Conservation (phyloP, 768 basidiomycete genomes). For the Pleurotus platypus region DNA sequence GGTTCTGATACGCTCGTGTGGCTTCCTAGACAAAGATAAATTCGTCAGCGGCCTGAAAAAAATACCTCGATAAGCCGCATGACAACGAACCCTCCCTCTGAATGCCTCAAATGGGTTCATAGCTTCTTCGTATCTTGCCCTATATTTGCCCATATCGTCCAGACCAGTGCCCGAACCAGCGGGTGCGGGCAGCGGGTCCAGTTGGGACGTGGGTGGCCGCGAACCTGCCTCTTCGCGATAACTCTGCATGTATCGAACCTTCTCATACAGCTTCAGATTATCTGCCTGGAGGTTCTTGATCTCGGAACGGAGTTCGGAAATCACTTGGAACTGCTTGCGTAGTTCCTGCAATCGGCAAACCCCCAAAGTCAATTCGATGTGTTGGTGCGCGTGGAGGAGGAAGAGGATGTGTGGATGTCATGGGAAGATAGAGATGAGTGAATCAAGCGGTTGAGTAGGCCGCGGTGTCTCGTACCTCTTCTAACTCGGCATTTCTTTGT, state of each 20-base stretch:
- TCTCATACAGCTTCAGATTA: slow-evolving; percentile 97
- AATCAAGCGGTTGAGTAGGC: not conserved
- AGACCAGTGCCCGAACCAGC: slow-evolving; percentile 23
- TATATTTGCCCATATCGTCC: slow-evolving; percentile 87
- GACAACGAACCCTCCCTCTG: slow-evolving; percentile 76
- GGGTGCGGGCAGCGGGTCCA: slow-evolving; percentile 60
- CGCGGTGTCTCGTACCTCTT: slow-evolving; percentile 57
- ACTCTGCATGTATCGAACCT: slow-evolving; percentile 97
- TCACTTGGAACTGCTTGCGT: slow-evolving; percentile 90
- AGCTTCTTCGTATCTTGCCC: slow-evolving; percentile 88
- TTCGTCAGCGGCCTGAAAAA: slow-evolving; percentile 1
- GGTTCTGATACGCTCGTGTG: slow-evolving; percentile 84
- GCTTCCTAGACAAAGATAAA: slow-evolving; percentile 64
- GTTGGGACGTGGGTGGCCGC: slow-evolving; percentile 56
- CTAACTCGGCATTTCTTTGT: slow-evolving; percentile 93
- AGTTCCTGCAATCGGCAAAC: slow-evolving; percentile 61
- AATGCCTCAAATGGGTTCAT: slow-evolving; percentile 99
- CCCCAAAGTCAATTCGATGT: not conserved
- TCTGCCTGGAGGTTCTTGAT: slow-evolving; percentile 90
- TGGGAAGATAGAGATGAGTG: slow-evolving; percentile 10
- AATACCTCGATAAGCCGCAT: not conserved
- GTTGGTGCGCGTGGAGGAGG: not conserved
- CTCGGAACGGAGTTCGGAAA: slow-evolving; percentile 90
- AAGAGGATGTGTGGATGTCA: not conserved
- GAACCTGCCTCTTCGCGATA: slow-evolving; percentile 75